These are phyloP conservation scores for Epichloe amarillans DNA, from an alignment of 2,329 filamentous ascomycete species.

Conservation along the genomic window DNA sequence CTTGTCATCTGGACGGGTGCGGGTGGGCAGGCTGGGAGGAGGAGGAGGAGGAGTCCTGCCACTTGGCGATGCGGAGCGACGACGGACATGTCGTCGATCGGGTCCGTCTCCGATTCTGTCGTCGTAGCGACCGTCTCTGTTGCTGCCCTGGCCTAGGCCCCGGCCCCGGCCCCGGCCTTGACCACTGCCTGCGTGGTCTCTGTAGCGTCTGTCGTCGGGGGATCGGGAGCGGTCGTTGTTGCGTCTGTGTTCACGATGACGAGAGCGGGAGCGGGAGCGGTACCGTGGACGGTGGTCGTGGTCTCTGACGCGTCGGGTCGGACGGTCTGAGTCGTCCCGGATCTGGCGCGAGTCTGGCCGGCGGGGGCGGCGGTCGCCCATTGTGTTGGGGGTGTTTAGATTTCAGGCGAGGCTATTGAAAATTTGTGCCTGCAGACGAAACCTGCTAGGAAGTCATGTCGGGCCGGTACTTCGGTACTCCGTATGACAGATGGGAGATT, in stretches of 20 bases:
- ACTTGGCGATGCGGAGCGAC: constrained; percentile 25
- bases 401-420: not conserved
- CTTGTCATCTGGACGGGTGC: constrained; percentile 15
- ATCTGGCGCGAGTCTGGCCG: constrained; percentile 38
- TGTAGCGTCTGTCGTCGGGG: constrained; percentile 4
- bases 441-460: not conserved
- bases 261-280: constrained; percentile 10
- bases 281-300: constrained; percentile 18
- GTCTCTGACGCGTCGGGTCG: constrained; percentile 17
- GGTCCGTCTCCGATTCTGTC: constrained; percentile 11
- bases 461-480: not conserved
- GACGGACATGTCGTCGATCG: constrained; percentile 16
- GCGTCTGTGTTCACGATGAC: constrained; percentile 21
- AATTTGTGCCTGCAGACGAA: not conserved
- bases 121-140: constrained; percentile 18
- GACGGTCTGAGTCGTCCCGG: constrained; percentile 43
- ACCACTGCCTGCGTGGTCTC: constrained; percentile 6
- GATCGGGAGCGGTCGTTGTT: constrained; percentile 17
- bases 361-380: constrained; percentile 22
- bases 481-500: too few relatives aligned
- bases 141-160: constrained; percentile 8
- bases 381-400: constrained; percentile 7
- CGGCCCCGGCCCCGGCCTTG: too few relatives aligned
- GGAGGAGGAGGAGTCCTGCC: constrained; percentile 12
- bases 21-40: constrained; percentile 19